Base-by-base conservation (phyloP, 23 red algal species). In the Cyanidioschyzon merolae region DNA sequence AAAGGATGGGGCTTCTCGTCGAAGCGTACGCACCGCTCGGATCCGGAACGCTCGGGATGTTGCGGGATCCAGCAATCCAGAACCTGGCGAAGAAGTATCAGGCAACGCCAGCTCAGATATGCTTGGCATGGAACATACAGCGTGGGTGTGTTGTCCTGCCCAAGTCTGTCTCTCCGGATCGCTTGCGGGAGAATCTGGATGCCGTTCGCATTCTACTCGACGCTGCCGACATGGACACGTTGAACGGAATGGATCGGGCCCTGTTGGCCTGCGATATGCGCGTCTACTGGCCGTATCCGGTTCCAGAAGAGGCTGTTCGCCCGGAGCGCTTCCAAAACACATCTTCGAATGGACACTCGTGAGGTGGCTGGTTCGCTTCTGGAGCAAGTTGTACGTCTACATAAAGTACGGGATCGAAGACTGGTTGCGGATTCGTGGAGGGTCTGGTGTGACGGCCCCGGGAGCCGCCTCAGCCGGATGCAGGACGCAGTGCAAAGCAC, bases 261-360 rank as follows among this genome's bases (percentile, higher is more conserved):
- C 40, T 85, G 32, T 34, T 88, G 57, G 84, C 75, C 30, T 94
- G 90, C 75, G 82, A 94, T 75, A 94, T 94, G 90, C 76, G 79
- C 37, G 84, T 85, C 57, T 94, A 94, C 63, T 94, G 90, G 90
- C 83, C 71, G 32, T 94, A 71, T 71, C 78, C 78, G 1, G 59
- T 81, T 25, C 63, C 63, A 35, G 63, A 71, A 27, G n/a, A 25
- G 45, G 45, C 45, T 7, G 12, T 54, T 7, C 45, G 45, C 45
- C 45, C 45, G 21, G 45, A 54, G 45, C 45, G 45, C 21, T 21
- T 54, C 45, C 45, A 15, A n/a, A n/a, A n/a, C n/a, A n/a, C n/a
- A n/a, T n/a, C n/a, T n/a, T n/a, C n/a, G n/a, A n/a, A n/a, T n/a
- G n/a, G n/a, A n/a, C n/a, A n/a, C n/a, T n/a, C n/a, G n/a, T n/a